Evolutionary conservation across 805 yeast genomes (phyloP).

Genomic region (Ogataea thermomethanolica): DNA sequence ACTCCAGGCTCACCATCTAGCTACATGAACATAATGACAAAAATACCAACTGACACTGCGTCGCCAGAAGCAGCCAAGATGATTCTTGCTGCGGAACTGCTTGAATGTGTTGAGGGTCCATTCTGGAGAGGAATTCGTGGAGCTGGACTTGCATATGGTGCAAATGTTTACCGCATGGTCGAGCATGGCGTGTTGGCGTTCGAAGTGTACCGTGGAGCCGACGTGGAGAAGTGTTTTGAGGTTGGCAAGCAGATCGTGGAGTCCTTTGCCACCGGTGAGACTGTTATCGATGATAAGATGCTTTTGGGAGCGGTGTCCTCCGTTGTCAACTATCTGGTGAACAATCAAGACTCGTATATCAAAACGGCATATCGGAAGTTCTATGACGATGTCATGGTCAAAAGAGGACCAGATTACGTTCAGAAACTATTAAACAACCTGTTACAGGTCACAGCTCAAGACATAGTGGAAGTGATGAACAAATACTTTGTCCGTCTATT

Average conservation of each 20-base stretch:
- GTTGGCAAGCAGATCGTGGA: constrained; percentile 64
- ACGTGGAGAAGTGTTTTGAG: constrained; percentile 56
- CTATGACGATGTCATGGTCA: constrained; percentile 59
- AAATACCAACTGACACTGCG: constrained; percentile 52
- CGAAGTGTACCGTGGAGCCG: constrained; percentile 78
- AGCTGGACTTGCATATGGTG: constrained; percentile 91
- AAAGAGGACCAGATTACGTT: constrained; percentile 68
- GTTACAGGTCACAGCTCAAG: constrained; percentile 49
- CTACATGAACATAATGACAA: constrained; percentile 56
- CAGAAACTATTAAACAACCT: constrained; percentile 50
- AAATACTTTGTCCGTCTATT: constrained; percentile 67
- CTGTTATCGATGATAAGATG: constrained; percentile 52
- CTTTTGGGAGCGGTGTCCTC: constrained; percentile 74
- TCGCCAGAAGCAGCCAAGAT: constrained; percentile 66
- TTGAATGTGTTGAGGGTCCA: constrained; percentile 92
- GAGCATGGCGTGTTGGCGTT: constrained; percentile 69
- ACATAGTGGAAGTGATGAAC: constrained; percentile 47
- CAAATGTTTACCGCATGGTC: constrained; percentile 51
- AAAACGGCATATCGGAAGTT: constrained; percentile 67
- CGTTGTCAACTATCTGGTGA: constrained; percentile 69
- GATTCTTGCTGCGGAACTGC: constrained; percentile 67
- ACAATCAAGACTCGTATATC: constrained; percentile 58
- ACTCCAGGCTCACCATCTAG: constrained; percentile 86
- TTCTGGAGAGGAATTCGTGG: constrained; percentile 97
- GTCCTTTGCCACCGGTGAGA: constrained; percentile 53